Evolutionary conservation across 495 filamentous ascomycete species (phyloP), one percentile per base, ranked within the genome.

Genomic region (Podospora sp.): DNA sequence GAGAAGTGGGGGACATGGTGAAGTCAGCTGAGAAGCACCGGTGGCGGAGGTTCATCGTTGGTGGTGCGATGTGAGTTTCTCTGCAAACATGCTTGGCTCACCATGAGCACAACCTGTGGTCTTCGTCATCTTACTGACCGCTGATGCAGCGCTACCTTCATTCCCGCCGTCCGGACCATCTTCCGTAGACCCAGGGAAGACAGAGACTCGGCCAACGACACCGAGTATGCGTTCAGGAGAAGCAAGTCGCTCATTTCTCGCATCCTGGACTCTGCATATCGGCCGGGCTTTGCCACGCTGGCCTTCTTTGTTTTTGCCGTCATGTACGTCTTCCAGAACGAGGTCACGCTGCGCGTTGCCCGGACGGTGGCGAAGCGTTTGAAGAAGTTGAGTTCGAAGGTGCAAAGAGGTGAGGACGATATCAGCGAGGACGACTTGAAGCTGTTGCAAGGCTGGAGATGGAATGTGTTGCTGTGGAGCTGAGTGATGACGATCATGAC

Each of bases 261-360:
- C 33, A 81, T 84, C 58, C 63, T 82, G 20, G 73, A 72, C 57
- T 76, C 72, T 0, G 69, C 77, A 1, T 66, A 69, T 18, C 73
- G 79, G 25, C 79, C 77, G 40, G 76, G 78, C 6, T 46, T 83
- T 8, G 79, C 79, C 2, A 80, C 78, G 2, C 36, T 83, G n/a
- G 77, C 80, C 24, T 80, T 80, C 65, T 77, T 84, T 22, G 80
- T 84, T 12, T 76, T 84, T 56, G 75, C 81, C 29, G 76, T 80
- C 11, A 62, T 84, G 40, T 84, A 82, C 63, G 74, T 84, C 33
- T 84, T 84, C 40, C 71, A 78, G 71, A 80, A 78, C 67, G 82
- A 84, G 66, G 82, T 84, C 1, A 73, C 79, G 35, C 62, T 84
- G 26, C 77, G 81, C 16, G 78, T 81, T 5, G 79, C 76, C 14